Conservation (phyloP, 2,329 filamentous ascomycete species). For the Arthrinium puccinioides region DNA sequence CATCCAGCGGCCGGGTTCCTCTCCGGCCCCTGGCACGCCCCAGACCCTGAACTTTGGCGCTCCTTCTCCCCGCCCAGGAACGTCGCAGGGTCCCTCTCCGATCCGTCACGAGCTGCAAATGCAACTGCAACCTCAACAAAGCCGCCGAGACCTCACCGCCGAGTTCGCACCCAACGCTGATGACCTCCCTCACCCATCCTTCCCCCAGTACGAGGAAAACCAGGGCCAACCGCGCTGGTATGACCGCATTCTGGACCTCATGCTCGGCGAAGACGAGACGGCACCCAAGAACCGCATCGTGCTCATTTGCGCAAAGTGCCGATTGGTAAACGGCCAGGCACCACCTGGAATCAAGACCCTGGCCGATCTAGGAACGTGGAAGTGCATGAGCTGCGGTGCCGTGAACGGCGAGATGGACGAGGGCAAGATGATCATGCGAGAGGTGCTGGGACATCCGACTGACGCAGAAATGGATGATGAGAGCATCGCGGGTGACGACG, state of each 20-base stretch:
- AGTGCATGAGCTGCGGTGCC: conserved; percentile 75
- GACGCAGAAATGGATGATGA: too few relatives aligned
- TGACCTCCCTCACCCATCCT: conserved; percentile 18
- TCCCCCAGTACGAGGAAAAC: conserved; percentile 25
- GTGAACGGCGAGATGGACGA: conserved; percentile 80
- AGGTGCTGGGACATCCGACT: conserved; percentile 47
- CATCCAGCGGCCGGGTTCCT: conserved; percentile 38
- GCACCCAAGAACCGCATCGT: conserved; percentile 84
- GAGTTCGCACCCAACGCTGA: conserved; percentile 74
- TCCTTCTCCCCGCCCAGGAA: conserved; percentile 7
- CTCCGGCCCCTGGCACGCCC: conserved; percentile 21
- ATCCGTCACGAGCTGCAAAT: background rate
- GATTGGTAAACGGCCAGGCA: conserved; percentile 91
- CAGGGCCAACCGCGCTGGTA: conserved; percentile 66
- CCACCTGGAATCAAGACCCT: conserved; percentile 75
- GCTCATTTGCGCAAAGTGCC: conserved; percentile 74
- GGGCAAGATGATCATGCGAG: conserved; percentile 62
- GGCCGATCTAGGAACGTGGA: conserved; percentile 79
- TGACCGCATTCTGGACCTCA: conserved; percentile 83
- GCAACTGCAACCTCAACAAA: conserved; percentile 8
- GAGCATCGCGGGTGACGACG: too few relatives aligned
- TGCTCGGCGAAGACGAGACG: conserved; percentile 92
- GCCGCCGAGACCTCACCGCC: conserved; percentile 27
- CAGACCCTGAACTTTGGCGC: conserved; percentile 6
- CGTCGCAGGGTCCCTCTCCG: conserved; percentile 5